phyloP scores from a whole-genome alignment of 2,329 filamentous ascomycete genomes.

The Colletotrichum acutatum region DNA sequence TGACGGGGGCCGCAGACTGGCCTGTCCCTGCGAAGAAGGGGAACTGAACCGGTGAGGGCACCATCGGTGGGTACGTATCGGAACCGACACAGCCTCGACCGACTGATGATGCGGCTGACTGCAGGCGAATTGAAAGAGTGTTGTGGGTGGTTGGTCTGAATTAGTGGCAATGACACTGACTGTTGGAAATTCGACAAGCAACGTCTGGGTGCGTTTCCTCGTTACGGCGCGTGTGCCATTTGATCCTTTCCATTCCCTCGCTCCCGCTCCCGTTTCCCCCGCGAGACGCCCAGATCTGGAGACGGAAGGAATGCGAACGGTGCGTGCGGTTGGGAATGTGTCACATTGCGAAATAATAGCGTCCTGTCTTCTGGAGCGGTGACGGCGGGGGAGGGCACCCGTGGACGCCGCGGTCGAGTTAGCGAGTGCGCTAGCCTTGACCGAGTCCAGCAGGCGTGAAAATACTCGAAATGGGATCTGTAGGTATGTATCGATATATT shows the following conservation, averaged over 20 bases:
- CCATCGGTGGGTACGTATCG: background rate
- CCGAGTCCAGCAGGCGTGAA: background rate
- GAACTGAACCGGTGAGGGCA: background rate
- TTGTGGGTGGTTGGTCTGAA: background rate
- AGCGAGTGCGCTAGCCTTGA: constrained; percentile 7
- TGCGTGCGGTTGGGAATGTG: constrained; percentile 1
- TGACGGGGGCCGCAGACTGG: background rate
- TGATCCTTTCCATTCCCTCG: background rate
- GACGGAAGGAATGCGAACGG: background rate
- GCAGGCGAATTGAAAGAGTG: background rate
- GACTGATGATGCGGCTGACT: background rate
- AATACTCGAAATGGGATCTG: background rate
- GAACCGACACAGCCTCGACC: background rate
- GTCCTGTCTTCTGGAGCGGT: background rate
- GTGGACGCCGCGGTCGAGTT: background rate
- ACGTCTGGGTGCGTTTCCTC: background rate
- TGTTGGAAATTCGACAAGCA: background rate
- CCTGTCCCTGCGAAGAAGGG: constrained; percentile 8
- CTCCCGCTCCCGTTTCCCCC: background rate
- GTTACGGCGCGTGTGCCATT: background rate
- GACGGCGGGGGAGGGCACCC: background rate
- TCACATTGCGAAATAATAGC: background rate
- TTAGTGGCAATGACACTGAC: background rate
- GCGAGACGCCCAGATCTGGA: background rate
- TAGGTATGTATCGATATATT: too few relatives aligned